phyloP scores from a whole-genome alignment of 306 rosid species.

The Astragalus membranaceus region DNA sequence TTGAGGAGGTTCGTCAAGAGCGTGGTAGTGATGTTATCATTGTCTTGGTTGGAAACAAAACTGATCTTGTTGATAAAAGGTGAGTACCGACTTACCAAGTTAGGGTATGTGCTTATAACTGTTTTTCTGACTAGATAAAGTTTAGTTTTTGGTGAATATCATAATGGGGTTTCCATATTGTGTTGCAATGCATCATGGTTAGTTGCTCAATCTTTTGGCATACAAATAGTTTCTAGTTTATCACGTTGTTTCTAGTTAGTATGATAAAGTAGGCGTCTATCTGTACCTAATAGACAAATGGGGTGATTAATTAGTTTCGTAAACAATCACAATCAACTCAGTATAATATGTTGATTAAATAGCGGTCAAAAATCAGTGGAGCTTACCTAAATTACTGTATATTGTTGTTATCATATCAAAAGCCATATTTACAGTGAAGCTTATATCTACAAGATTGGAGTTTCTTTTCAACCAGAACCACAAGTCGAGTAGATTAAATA shows the following conservation, averaged over 20 bases:
- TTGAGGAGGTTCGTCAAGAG: slow-evolving; percentile 93
- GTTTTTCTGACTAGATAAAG: not conserved
- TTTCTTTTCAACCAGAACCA: not conserved
- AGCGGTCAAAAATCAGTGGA: not conserved
- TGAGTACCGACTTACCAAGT: slow-evolving; percentile 20
- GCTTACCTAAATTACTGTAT: not conserved
- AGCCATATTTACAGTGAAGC: not conserved
- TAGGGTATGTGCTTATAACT: not conserved
- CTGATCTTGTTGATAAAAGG: slow-evolving; percentile 98
- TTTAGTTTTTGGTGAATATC: too few relatives aligned
- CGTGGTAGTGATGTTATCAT: slow-evolving; percentile 94
- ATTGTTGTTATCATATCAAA: not conserved
- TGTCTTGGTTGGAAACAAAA: slow-evolving; percentile 95
- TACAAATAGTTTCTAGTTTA: too few relatives aligned
- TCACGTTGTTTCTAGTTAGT: too few relatives aligned
- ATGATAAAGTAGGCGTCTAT: not conserved
- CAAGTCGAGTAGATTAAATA: not conserved
- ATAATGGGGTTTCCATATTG: too few relatives aligned
- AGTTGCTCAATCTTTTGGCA: too few relatives aligned
- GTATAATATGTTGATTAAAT: not conserved
- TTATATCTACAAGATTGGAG: not conserved
- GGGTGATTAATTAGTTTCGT: not conserved
- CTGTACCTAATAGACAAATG: not conserved
- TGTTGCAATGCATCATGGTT: too few relatives aligned
- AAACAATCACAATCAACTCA: not conserved